These are phyloP conservation scores for Diaporthe humulicola DNA, from an alignment of 2,329 filamentous ascomycete species.

Conservation along the genomic window DNA sequence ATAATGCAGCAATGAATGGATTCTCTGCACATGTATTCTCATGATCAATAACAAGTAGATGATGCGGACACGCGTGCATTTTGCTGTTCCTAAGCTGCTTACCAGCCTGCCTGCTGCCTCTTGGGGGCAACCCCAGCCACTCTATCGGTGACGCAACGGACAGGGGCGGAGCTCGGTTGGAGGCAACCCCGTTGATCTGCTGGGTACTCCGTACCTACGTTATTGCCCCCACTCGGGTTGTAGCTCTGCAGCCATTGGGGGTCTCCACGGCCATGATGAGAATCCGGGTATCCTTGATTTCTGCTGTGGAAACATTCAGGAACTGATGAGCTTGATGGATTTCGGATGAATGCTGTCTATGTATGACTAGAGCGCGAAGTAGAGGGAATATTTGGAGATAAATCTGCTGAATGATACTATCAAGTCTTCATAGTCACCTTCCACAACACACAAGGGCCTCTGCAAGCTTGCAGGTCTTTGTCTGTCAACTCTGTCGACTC, in stretches of 20 bases:
- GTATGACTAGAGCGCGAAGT: too few species aligned
- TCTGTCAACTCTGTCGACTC: neutral
- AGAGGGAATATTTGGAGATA: neutral
- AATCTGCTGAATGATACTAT: neutral
- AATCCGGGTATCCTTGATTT: conserved; percentile 7
- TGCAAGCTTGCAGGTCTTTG: neutral
- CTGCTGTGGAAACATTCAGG: neutral
- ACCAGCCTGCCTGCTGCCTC: neutral
- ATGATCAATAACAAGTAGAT: neutral
- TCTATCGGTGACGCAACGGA: conserved; percentile 26
- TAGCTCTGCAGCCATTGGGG: neutral
- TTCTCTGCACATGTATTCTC: neutral
- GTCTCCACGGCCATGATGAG: neutral
- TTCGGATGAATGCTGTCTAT: conserved; percentile 8
- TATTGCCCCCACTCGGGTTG: neutral
- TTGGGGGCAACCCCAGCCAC: conserved; percentile 28
- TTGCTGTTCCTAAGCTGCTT: neutral
- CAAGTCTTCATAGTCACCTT: neutral
- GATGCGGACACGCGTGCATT: neutral
- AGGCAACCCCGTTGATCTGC: conserved; percentile 19
- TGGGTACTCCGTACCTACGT: neutral
- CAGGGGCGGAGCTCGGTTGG: conserved; percentile 20
- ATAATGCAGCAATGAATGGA: neutral
- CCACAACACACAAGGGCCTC: too few species aligned
- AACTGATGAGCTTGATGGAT: neutral